Base-by-base conservation (phyloP, 352 stramenopile genomes). In the Phytophthora palmivora region DNA sequence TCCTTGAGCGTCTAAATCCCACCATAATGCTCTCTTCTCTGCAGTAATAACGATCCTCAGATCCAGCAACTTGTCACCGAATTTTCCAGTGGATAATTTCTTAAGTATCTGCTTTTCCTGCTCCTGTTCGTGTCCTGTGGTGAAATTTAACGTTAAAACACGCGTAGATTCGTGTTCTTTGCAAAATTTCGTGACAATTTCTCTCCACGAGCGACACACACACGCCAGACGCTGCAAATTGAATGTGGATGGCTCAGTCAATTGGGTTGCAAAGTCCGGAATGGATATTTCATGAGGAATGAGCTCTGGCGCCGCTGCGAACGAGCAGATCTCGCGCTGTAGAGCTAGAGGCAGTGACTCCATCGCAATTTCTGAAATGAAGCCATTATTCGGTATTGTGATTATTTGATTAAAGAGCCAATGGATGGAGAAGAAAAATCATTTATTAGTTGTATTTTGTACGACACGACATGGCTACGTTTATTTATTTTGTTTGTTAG, bases 301-400 rank as follows among this genome's bases (percentile, higher is more conserved):
- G 15, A 84, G 72, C 58, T 78, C 62, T 4, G 75, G 70, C 24
- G 61, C 75, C 41, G 55, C 53, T 10, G 70, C 70, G 46, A 67
- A 71, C 33, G 63, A 52, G 55, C 68, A 70, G 61, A 82, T 77
- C 60, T 78, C 70, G 10, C 63, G 62, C 48, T 79, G 56, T 2
- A 72, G 41, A 41, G 67, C 66, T 38, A 64, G 18, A 16, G 70
- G 70, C 8, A 79, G 41, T 24, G 49, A 45, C 19, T 76, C 58
- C 70, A 79, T 79, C 11, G 14, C 16, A 58, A 57, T 28, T 36
- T 28, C 18, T 22, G 5, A 8, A 44, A 43, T 47, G 19, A 30
- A 39, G 44, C 18, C 22, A 49, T 46, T 16, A 7, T 12, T 34
- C 3, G 24, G 3, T 34, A 34, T 4, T 34, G 21, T 33, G 22